phyloP scores from a whole-genome alignment of 805 yeast genomes.

The Cyberlindnera maclurae region DNA sequence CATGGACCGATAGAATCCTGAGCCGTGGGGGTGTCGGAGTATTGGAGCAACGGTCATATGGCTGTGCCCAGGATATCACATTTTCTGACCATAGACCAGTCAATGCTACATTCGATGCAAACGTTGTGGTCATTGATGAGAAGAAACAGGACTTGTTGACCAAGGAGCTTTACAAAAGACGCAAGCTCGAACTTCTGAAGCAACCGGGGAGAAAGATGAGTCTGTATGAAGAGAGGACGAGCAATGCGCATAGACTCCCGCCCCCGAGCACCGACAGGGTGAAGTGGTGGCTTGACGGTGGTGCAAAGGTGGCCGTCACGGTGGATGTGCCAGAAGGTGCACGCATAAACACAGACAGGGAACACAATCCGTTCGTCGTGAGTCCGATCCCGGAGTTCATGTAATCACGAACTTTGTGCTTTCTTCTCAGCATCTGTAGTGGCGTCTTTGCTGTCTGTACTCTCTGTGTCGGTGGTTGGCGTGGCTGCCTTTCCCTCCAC shows the following conservation, averaged over 20 bases:
- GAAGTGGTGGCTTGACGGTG: slow-evolving; percentile 92
- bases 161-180: slow-evolving; percentile 47
- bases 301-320: slow-evolving; percentile 50
- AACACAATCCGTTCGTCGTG: slow-evolving; percentile 65
- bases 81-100: slow-evolving; percentile 94
- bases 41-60: slow-evolving; percentile 54
- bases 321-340: slow-evolving; percentile 27
- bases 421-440: background rate
- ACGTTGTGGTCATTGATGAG: slow-evolving; percentile 61
- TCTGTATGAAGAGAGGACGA: slow-evolving; percentile 4
- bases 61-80: slow-evolving; percentile 44
- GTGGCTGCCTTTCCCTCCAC: slow-evolving; percentile 27
- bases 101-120: slow-evolving; percentile 58
- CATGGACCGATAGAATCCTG: slow-evolving; percentile 93
- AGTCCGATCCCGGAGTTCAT: slow-evolving; percentile 29
- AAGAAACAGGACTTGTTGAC: slow-evolving; percentile 40
- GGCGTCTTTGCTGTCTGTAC: background rate
- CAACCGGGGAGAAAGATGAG: slow-evolving; percentile 1
- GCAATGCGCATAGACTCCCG: slow-evolving; percentile 45
- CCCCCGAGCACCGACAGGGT: slow-evolving; percentile 79
- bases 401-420: background rate
- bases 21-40: slow-evolving; percentile 45
- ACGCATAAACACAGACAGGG: slow-evolving; percentile 57
- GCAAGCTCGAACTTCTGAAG: slow-evolving; percentile 18
- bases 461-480: too few relatives aligned